Base-by-base conservation (phyloP, 305 asterid genomes). In the Plantago rigida region DNA sequence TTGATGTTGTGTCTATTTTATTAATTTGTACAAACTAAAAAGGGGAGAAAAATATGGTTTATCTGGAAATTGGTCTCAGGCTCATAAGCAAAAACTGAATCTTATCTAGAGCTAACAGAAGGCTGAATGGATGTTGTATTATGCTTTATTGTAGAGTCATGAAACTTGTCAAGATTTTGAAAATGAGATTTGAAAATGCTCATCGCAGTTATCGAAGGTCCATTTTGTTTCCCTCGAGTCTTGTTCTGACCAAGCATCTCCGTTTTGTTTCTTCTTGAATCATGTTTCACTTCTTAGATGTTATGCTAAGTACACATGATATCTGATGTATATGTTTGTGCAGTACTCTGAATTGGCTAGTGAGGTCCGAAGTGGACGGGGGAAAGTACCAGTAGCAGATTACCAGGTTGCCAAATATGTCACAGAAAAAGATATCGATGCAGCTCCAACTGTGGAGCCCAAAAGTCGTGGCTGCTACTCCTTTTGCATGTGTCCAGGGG, bases 401-500 rank as follows among this genome's bases (percentile, higher is more conserved):
- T 89, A 93, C 80, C 95, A 89, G 77, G 82, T 93, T 65, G 87
- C 94, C 51, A 82, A 81, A 65, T 84, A 83, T 68, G 78, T 87
- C 57, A 69, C 77, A 64, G 28, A 49, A 56, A 65, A 75, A 51
- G 71, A 69, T 47, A 64, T 50, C 63, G 65, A 63, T 46, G 47
- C 62, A 66, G 36, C 76, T 49, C 68, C 77, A 15, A 63, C 61
- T 71, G 67, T 60, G 68, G 83, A 69, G 57, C 77, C 76, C 64
- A 65, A 60, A 46, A 67, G 59, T 63, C 92, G 85, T 36, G 82
- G 87, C 61, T 89, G 97, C 78, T 93, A 93, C 82, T 93, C 99
- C 54, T 93, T 93, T 73, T 93, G 99, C 86, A 93, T 93, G 99
- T 93, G 99, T 72, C 99, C 99, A 44, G 99, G 99, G 42, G 99